phyloP scores from a whole-genome alignment of 2,329 filamentous ascomycete genomes.

The Monosporascus ibericus region DNA sequence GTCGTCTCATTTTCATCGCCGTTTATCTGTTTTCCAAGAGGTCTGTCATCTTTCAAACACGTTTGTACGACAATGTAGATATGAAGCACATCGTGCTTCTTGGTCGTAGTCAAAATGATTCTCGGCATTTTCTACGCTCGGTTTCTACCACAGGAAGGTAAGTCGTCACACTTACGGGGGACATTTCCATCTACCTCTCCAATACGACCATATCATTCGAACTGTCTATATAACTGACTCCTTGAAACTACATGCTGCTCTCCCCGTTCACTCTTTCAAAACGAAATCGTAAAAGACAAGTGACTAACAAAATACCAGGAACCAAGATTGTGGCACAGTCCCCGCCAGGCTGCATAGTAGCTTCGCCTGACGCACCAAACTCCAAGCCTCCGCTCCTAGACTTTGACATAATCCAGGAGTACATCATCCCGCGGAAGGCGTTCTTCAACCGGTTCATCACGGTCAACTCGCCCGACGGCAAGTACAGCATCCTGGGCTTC shows the following conservation, averaged over 20 bases:
- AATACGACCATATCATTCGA: too few relatives aligned
- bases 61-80: not conserved
- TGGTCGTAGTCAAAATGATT: slow-evolving; percentile 47
- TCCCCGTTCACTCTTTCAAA: too few relatives aligned
- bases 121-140: slow-evolving; percentile 66
- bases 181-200: not conserved
- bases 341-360: slow-evolving; percentile 56
- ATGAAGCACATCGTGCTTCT: not conserved
- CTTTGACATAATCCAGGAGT: slow-evolving; percentile 81
- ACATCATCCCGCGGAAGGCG: slow-evolving; percentile 89
- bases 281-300: not conserved
- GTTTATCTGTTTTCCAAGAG: too few relatives aligned
- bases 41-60: too few relatives aligned
- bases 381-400: slow-evolving; percentile 64
- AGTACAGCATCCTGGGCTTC: slow-evolving; percentile 76
- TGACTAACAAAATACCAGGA: slow-evolving; percentile 33
- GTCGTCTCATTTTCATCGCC: too few relatives aligned
- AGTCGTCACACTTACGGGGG: slow-evolving; percentile 1
- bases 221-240: too few relatives aligned
- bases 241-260: too few relatives aligned
- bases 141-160: slow-evolving; percentile 62
- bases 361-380: slow-evolving; percentile 28
- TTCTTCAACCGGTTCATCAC: slow-evolving; percentile 90
- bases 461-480: slow-evolving; percentile 63
- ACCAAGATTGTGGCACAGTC: slow-evolving; percentile 59